Evolutionary conservation across 352 stramenopile genomes (phyloP), one percentile per base, ranked within the genome.

Genomic region (Phytophthora agathidicida): DNA sequence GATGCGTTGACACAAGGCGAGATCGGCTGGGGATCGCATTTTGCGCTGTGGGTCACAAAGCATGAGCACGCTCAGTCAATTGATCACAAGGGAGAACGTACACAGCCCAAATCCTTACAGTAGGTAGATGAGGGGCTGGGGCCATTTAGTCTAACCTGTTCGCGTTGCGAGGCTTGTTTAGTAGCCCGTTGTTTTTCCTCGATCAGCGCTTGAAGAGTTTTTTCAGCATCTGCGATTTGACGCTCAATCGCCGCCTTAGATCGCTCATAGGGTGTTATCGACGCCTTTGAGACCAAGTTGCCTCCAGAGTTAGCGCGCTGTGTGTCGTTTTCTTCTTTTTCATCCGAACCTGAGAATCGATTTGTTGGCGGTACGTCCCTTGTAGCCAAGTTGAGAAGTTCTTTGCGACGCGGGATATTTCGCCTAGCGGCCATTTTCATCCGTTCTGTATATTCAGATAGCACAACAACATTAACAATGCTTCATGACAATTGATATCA

Each of bases 151-250:
- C 4, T 5, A 31, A 30, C n/a, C 30, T 7, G 26, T 51, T 45
- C 27, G 17, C 16, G 28, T 53, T 3, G 32, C 44, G 11, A 19
- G n/a, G 4, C 26, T 7, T 54, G 22, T 38, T 37, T 17, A n/a
- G 10, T 19, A 44, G 16, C 39, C 27, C 35, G 26, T 2, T 38
- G 9, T 42, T 53, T 53, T 19, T 36, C 17, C 13, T 61, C 17
- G 31, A 55, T 23, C 2, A 58, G 22, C 3, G 48, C 51, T 13
- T 32, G 32, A 14, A 65, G 35, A 14, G 46, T 46, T 19, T 62
- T 33, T 30, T 64, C 52, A 3, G 65, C 52, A 44, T 69, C 28
- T 20, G 43, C 38, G 17, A 61, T 54, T 32, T 51, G 31, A 22
- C 33, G 28, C 1, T 78, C 60, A 10, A 56, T 64, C 14, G 20